Percentiles rank a stretch among this genome's conserved stretches.
Conservation (phyloP, 2,329 filamentous ascomycete species). For the Chaetomium globosum region DNA sequence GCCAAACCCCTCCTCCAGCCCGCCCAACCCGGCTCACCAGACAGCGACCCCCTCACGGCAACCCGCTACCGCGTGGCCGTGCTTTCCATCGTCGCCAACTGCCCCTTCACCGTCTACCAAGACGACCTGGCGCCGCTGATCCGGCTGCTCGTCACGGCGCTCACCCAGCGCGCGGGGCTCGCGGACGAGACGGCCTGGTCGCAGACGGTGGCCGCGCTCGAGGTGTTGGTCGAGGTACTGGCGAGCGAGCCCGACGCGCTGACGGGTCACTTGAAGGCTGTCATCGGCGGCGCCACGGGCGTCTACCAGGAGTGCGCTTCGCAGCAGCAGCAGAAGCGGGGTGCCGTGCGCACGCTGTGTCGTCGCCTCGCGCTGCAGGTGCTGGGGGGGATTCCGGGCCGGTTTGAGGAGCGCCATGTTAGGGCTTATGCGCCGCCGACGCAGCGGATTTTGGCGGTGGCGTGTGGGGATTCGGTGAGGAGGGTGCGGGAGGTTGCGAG, state of each 20-base stretch:
- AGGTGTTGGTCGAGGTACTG: constrained; percentile 54
- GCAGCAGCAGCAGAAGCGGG: constrained; percentile 23
- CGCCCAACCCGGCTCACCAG: constrained; percentile 44
- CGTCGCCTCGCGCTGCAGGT: constrained; percentile 54
- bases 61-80: constrained; percentile 52
- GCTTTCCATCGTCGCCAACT: constrained; percentile 54
- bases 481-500: constrained; percentile 56
- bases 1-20: constrained; percentile 50
- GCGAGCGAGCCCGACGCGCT: constrained; percentile 50
- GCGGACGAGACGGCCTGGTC: constrained; percentile 28
- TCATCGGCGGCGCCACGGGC: constrained; percentile 50
- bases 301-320: constrained; percentile 41
- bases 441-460: constrained; percentile 51
- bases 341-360: constrained; percentile 37
- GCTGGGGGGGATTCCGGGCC: constrained; percentile 50
- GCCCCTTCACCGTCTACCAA: constrained; percentile 55
- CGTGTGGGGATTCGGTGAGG: constrained; percentile 57
- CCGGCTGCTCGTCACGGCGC: constrained; percentile 52
- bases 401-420: constrained; percentile 53
- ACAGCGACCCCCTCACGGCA: constrained; percentile 37
- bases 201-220: constrained; percentile 53
- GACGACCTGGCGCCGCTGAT: constrained; percentile 52
- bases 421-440: constrained; percentile 50
- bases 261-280: constrained; percentile 52
- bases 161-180: constrained; percentile 48